Conservation (phyloP, 108 stramenopile species). For the Seminavis robusta region DNA sequence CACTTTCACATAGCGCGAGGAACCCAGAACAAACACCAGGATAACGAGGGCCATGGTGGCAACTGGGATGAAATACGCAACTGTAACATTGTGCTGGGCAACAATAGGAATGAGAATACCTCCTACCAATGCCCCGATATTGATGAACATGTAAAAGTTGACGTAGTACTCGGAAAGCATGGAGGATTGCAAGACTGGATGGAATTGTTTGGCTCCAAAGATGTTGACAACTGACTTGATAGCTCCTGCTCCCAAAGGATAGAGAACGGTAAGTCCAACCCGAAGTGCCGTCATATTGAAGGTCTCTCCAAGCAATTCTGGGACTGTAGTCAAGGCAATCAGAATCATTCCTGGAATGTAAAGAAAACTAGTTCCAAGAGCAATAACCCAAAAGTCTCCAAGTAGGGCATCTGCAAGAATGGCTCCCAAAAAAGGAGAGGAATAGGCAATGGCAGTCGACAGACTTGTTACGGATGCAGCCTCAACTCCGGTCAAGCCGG, state of each 20-base stretch:
- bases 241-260: slow-evolving; percentile 52
- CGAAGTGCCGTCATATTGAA: slow-evolving; percentile 34
- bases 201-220: slow-evolving; percentile 80
- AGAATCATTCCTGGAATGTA: slow-evolving; percentile 55
- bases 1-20: slow-evolving; percentile 52
- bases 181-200: slow-evolving; percentile 65
- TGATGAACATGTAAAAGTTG: slow-evolving; percentile 81
- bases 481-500: slow-evolving; percentile 30
- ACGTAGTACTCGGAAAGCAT: slow-evolving; percentile 71
- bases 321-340: slow-evolving; percentile 52
- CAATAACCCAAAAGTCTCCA: slow-evolving; percentile 49
- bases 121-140: slow-evolving; percentile 68
- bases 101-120: slow-evolving; percentile 64
- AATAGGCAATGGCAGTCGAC: slow-evolving; percentile 57
- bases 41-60: slow-evolving; percentile 54
- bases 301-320: slow-evolving; percentile 25
- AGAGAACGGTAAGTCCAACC: slow-evolving; percentile 38
- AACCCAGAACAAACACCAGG: slow-evolving; percentile 49
- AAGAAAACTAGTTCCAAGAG: slow-evolving; percentile 29
- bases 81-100: slow-evolving; percentile 52
- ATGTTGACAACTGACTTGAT: slow-evolving; percentile 64
- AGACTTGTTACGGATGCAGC: slow-evolving; percentile 44
- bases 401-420: slow-evolving; percentile 45
- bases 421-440: slow-evolving; percentile 60
- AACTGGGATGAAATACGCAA: slow-evolving; percentile 68